Evolutionary conservation across 2,329 filamentous ascomycete genomes (phyloP), one percentile per base, ranked within the genome.

Genomic region (Ploettnerulaceae sp.): DNA sequence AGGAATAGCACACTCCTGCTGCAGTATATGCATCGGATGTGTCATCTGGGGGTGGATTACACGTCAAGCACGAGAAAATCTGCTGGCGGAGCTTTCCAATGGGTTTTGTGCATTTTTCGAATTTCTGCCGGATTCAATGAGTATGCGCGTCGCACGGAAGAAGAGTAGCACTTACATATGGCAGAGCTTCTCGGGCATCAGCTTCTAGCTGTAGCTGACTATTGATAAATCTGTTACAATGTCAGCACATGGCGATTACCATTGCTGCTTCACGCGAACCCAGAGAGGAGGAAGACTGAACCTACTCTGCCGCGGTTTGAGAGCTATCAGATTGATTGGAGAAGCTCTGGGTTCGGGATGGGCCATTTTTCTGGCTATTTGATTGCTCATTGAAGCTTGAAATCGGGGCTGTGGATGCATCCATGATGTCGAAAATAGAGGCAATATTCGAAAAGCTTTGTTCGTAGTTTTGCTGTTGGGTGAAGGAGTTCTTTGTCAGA

Each of bases 1-100:
- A 98, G 17, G 90, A 87, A 62, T 98, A 98, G 73, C 93, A 98
- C 47, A 98, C 80, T 20, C 87, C 93, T 3, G 91, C 93, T 5
- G 84, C 74, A 6, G 72, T 77, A 64, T 84, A 86, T 1, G 82
- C 71, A 39, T 82, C 81, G 33, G 76, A 71, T 1, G 75, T 63
- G 34, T 78, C 76, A 2, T 73, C 60, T 1, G 89, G 86, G 7
- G 86, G 79, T 7, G 93, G 89, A 52, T 89, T 94, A 72, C 93
- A 98, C 8, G 91, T 97, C 35, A 97, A 69, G 59, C 93, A 98
- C 33, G 93, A 88, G 61, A 95, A 98, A 15, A 97, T 78, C 35
- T 76, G 86, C 66, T 98, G 93, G 43, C 89, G 84, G 12, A 98
- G 73, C 6, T 89, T 77, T 0, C 93, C 93, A 21, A 97, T 81